Evolutionary conservation across 2,329 filamentous ascomycete genomes (phyloP), one percentile per base, ranked within the genome.

Genomic region (Calonectria naviculata): DNA sequence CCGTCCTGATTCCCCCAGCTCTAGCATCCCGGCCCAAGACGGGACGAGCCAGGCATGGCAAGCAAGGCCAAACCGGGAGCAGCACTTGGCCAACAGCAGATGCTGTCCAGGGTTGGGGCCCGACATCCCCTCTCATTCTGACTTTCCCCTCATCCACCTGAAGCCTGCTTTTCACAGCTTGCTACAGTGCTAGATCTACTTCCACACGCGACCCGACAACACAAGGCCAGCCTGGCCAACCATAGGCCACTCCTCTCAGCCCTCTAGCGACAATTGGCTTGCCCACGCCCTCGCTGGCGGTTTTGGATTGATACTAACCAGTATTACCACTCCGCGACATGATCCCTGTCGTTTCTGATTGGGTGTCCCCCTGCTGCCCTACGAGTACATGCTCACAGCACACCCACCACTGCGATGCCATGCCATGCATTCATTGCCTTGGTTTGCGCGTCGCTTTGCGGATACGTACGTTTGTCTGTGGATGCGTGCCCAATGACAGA

Each of bases 231-330:
- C 67, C 74, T 73, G 74, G 71, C 70, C 76, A 78, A 73, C 72
- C 73, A 65, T 75, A 68, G 67, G 58, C 73, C 70, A 75, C 70
- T 75, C 70, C 54, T 73, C 52, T 65, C 74, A 68, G 72, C 68
- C 75, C 71, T 78, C 56, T 31, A 72, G 72, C 67, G 69, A 66
- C 72, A 71, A 75, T 60, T 73, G 46, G 68, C 70, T 77, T 69
- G 73, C 67, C 70, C 70, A 72, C 77, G 76, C 75, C 73, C 75
- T 78, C 72, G 74, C 71, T 76, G 75, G 74, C 70, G 72, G 75
- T 78, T 78, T 78, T 76, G 73, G 70, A 77, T 76, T 76, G 76
- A 78, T 76, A 65, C 76, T 74, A 74, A 62, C 67, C 75, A 71
- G 68, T 73, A 62, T 67, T 60, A 34, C 65, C 52, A 46, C 41